Base-by-base conservation (phyloP, 2,329 filamentous ascomycete species). In the Thielaviopsis euricoi region DNA sequence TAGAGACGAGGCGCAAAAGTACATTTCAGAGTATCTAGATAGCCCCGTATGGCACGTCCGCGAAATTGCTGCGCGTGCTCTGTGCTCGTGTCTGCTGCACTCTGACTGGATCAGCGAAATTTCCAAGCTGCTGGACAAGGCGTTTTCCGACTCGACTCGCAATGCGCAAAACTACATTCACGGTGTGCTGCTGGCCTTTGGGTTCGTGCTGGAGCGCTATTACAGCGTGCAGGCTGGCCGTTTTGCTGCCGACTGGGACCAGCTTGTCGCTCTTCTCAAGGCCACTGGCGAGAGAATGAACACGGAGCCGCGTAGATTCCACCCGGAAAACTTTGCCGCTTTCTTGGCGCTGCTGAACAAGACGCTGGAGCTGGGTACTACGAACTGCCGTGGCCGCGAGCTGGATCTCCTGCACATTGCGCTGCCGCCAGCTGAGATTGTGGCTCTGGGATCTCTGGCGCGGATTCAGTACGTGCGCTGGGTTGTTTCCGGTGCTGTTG, bases 11-110 rank as follows among this genome's bases (percentile, higher is more conserved):
- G 77, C 89, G 5, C 76, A 79, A 63, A 64, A 68, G 2, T 74
- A 79, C 52, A 80, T 91, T 7, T 68, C 76, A 6, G 74, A 73
- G 49, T 82, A 90, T 57, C 74, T 89, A 3, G 77, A 74, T 12
- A 89, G 83, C 61, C 77, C 77, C 0, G 79, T 88, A 19, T 93
- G 88, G 88, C 86, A 89, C 66, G 80, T 93, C 6, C 76, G 88
- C 54, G 87, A 91, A 64, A 88, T 90, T 67, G 86, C 87, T 0
- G 86, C 87, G 0, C 77, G 85, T 17, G 87, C 87, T 0, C 73
- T 87, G 13, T 82, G 80, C 65, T 82, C 81, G 0, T 81, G 85
- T 61, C 69, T 83, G 22, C 67, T 82, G 1, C 72, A 75, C 19
- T 68, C 73, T 3, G 68, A 72, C 23, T 82, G 79, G 77, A 65